A percentile compares a stretch with the other conserved stretches of the same genome.
Evolutionary conservation across 1,284 basidiomycete genomes (phyloP).

Genomic region (Meira miltonrushii): DNA sequence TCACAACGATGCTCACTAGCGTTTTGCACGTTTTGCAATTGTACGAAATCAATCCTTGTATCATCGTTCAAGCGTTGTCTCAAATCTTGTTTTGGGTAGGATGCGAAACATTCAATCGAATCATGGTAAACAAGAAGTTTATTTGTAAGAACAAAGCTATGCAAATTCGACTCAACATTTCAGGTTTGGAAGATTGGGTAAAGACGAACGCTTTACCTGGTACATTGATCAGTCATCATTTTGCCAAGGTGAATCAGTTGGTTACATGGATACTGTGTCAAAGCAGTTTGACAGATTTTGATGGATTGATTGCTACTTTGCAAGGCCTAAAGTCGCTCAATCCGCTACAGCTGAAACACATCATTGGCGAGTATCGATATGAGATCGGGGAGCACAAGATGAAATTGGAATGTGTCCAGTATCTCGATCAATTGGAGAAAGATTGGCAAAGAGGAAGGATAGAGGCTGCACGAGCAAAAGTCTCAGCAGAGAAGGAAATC

Average conservation of each 20-base stretch:
- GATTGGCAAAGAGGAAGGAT: conserved; percentile 64
- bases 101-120: conserved; percentile 86
- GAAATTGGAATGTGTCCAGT: conserved; percentile 89
- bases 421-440: conserved; percentile 84
- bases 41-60: conserved; percentile 83
- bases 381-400: conserved; percentile 87
- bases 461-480: conserved; percentile 3
- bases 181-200: conserved; percentile 85
- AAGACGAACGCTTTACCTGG: conserved; percentile 72
- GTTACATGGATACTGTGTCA: conserved; percentile 77
- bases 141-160: conserved; percentile 83
- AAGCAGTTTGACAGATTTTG: conserved; percentile 63
- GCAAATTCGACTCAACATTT: conserved; percentile 84
- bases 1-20: conserved; percentile 80
- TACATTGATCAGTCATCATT: conserved; percentile 69
- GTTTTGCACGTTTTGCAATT: conserved; percentile 76
- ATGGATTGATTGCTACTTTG: conserved; percentile 80
- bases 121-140: conserved; percentile 93
- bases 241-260: conserved; percentile 77
- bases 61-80: conserved; percentile 86
- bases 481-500: not conserved
- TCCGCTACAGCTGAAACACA: conserved; percentile 88
- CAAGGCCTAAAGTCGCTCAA: conserved; percentile 81
- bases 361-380: conserved; percentile 87
- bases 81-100: conserved; percentile 84